Percentiles rank a stretch among this genome's conserved stretches.
Evolutionary conservation across 441 rosid species (phyloP).

Genomic region (Populus hybrid): DNA sequence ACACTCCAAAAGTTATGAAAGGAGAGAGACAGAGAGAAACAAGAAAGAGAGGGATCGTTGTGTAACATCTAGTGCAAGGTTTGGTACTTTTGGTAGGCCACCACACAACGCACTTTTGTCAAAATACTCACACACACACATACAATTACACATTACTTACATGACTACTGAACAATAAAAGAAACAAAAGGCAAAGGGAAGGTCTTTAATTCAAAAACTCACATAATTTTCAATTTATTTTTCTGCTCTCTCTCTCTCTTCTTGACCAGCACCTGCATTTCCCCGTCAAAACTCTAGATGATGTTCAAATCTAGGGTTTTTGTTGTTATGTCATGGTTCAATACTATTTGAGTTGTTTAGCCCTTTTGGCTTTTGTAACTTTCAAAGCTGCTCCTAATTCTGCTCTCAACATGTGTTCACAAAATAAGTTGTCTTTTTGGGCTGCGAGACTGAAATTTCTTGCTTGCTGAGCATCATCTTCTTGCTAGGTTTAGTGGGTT

Average conservation of each 20-base stretch:
- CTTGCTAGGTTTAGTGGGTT: conserved; percentile 17
- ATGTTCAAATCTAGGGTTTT: conserved; percentile 50
- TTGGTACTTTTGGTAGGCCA: conserved; percentile 32
- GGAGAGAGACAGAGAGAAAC: not conserved
- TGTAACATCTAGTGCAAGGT: conserved; percentile 20
- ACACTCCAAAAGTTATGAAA: not conserved
- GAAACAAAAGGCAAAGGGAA: conserved; percentile 20
- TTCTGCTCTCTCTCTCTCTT: conserved; percentile 12
- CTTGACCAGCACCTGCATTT: conserved; percentile 28
- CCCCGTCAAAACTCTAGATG: conserved; percentile 59
- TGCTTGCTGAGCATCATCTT: conserved; percentile 16
- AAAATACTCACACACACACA: not conserved
- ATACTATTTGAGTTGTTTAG: not conserved
- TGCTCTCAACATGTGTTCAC: conserved; percentile 10
- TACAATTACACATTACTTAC: conserved; percentile 1
- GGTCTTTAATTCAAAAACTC: conserved; percentile 26
- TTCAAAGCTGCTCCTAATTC: conserved; percentile 7
- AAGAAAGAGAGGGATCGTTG: not conserved
- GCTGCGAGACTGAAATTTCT: conserved; percentile 20
- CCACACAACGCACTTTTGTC: conserved; percentile 14
- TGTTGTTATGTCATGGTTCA: conserved; percentile 5
- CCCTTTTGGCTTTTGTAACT: conserved; percentile 13
- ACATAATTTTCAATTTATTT: conserved; percentile 27
- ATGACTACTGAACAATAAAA: conserved; percentile 12
- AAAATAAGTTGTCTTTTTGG: conserved; percentile 10